Evolutionary conservation across 371 early-diverging fungal genomes (phyloP).

Genomic region (Mortierella polycephala): DNA sequence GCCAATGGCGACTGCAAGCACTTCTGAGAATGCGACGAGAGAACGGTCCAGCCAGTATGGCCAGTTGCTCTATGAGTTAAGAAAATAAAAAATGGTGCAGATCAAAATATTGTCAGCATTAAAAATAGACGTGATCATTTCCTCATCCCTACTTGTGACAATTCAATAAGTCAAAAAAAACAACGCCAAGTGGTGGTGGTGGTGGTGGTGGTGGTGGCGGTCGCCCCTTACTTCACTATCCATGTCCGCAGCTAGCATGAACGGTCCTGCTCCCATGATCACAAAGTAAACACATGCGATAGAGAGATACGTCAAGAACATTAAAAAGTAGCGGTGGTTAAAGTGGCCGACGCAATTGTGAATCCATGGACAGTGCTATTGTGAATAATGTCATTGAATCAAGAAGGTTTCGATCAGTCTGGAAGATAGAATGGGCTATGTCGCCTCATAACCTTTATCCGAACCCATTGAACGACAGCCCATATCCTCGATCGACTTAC

Average conservation of each 20-base stretch:
- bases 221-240: slow-evolving; percentile 56
- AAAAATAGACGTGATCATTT: background rate
- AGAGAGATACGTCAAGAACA: slow-evolving; percentile 79
- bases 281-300: slow-evolving; percentile 73
- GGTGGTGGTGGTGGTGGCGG: too few relatives aligned
- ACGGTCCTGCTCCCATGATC: slow-evolving; percentile 65
- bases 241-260: slow-evolving; percentile 63
- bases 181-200: too few relatives aligned
- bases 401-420: too few relatives aligned
- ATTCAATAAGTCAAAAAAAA: background rate
- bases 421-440: slow-evolving; percentile 7
- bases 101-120: background rate
- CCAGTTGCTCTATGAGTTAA: slow-evolving; percentile 57
- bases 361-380: slow-evolving; percentile 69
- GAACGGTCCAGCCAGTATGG: slow-evolving; percentile 69
- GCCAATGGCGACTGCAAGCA: slow-evolving; percentile 71
- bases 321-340: slow-evolving; percentile 85
- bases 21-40: slow-evolving; percentile 64
- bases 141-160: background rate
- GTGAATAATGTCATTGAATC: too few relatives aligned
- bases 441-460: slow-evolving; percentile 10
- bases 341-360: slow-evolving; percentile 86
- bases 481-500: slow-evolving; percentile 48
- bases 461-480: background rate
- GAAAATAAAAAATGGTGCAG: background rate